Conservation (phyloP, 2,329 filamentous ascomycete genomes). For the Xylaria sp. region DNA sequence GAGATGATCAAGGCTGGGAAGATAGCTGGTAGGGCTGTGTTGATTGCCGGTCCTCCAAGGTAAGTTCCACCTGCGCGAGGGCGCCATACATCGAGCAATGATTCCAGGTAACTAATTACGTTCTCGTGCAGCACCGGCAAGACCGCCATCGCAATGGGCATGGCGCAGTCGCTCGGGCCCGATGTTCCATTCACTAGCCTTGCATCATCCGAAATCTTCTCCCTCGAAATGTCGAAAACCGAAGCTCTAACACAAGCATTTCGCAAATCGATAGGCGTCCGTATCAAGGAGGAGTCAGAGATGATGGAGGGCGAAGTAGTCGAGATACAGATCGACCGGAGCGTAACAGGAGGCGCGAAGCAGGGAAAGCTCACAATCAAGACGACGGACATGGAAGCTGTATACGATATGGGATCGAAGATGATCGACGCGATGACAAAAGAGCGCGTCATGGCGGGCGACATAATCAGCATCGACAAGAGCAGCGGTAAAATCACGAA, state of each 20-base stretch:
- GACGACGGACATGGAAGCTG: slow-evolving; percentile 99
- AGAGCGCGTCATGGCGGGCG: slow-evolving; percentile 97
- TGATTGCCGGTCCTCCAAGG: slow-evolving; percentile 94
- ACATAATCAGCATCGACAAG: slow-evolving; percentile 99
- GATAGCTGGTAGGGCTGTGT: slow-evolving; percentile 91
- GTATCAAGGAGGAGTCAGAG: slow-evolving; percentile 98
- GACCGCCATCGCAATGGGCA: slow-evolving; percentile 97
- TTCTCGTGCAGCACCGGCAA: slow-evolving; percentile 78
- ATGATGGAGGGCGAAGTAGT: slow-evolving; percentile 99
- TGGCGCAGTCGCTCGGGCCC: slow-evolving; percentile 92
- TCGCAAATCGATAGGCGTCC: slow-evolving; percentile 95
- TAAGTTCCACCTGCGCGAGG: slow-evolving; percentile 41
- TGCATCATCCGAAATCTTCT: slow-evolving; percentile 96
- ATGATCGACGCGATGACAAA: slow-evolving; percentile 99
- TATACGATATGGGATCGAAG: slow-evolving; percentile 99
- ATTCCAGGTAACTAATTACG: slow-evolving; percentile 25
- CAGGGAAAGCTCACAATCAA: slow-evolving; percentile 99
- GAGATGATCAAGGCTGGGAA: slow-evolving; percentile 99
- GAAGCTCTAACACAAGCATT: slow-evolving; percentile 99
- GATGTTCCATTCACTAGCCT: slow-evolving; percentile 98
- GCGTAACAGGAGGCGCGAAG: slow-evolving; percentile 94
- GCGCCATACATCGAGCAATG: background rate
- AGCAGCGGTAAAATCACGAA: slow-evolving; percentile 98
- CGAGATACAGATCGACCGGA: slow-evolving; percentile 97
- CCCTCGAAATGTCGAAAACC: slow-evolving; percentile 98